Base-by-base conservation (phyloP, 2,329 filamentous ascomycete genomes). In the Cladosporium sp. region DNA sequence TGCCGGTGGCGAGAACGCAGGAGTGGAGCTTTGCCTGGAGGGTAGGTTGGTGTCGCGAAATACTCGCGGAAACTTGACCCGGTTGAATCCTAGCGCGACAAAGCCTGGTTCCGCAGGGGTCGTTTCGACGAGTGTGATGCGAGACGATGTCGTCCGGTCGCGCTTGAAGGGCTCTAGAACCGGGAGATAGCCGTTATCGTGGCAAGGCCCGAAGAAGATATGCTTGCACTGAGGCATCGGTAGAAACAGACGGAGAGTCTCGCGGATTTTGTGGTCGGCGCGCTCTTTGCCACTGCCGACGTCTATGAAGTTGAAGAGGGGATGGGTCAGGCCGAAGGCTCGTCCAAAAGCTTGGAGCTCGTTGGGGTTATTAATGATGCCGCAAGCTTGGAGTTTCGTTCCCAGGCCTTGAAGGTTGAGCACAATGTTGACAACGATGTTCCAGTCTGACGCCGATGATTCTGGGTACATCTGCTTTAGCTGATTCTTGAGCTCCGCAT, bases 161-260 rank as follows among this genome's bases (percentile, higher is more conserved):
- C 72, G 68, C 46, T 72, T 72, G 62, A 74, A 75, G 10, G 70
- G 66, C 46, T 75, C 73, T 45, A 77, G 67, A 22, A 71, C 72
- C 18, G 71, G 65, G 32, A 76, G 66, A 49, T 69, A 75, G 32
- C 73, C 74, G 41, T 72, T 70, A 59, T 77, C 74, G 52, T 74
- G 71, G 55, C 71, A 74, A 7, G 72, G 73, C 16, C 71, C 73
- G 55, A 77, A 76, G 57, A 75, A 68, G 59, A 76, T 71, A 51
- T 62, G 59, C 54, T 70, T 72, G 63, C 72, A 74, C 38, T 74
- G 73, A 13, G 70, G 63, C 52, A 74, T 75, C 40, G 69, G 66
- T 55, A 74, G 64, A 62, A 73, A 75, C 2, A 74, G 68, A 42
- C 73, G 68, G 46, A 76, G 67, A 58, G 71, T 74, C 66, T 76